These are phyloP conservation scores for Calocybe cyanea DNA, from an alignment of 768 basidiomycete species.

Conservation along the genomic window DNA sequence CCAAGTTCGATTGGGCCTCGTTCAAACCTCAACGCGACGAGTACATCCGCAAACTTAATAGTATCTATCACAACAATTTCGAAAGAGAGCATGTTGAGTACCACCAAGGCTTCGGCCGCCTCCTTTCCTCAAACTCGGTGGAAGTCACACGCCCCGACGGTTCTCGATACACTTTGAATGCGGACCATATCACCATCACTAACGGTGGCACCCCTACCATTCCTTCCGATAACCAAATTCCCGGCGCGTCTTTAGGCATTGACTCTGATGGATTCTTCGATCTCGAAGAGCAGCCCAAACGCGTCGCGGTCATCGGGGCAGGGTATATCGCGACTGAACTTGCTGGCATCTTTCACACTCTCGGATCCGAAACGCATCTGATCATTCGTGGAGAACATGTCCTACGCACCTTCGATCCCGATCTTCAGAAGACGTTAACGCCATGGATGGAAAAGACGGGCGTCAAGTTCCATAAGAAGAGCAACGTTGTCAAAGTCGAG, in stretches of 20 bases:
- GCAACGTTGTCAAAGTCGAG: conserved; percentile 72
- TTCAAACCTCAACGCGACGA: conserved; percentile 96
- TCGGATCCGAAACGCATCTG: conserved; percentile 90
- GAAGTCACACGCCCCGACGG: conserved; percentile 72
- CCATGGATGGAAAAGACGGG: conserved; percentile 94
- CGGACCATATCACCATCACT: conserved; percentile 79
- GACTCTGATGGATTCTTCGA: conserved; percentile 97
- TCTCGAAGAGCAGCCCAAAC: conserved; percentile 84
- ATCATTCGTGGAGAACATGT: conserved; percentile 89
- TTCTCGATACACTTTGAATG: conserved; percentile 63
- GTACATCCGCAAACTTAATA: conserved; percentile 86
- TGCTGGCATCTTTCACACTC: conserved; percentile 87
- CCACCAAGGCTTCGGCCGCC: conserved; percentile 72
- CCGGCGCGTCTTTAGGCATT: conserved; percentile 88
- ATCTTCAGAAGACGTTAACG: conserved; percentile 78
- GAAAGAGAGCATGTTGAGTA: conserved; percentile 84
- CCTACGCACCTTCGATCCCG: conserved; percentile 88
- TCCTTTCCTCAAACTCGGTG: conserved; percentile 66
- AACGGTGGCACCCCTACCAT: conserved; percentile 83
- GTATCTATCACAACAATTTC: conserved; percentile 89
- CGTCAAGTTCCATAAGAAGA: conserved; percentile 79
- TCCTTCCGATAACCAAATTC: conserved; percentile 75
- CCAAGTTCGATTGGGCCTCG: conserved; percentile 81
- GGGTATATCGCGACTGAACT: conserved; percentile 99
- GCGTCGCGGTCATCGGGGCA: conserved; percentile 92